phyloP scores from a whole-genome alignment of 2,329 filamentous ascomycete genomes.

The Emmonsiellopsis sp. region DNA sequence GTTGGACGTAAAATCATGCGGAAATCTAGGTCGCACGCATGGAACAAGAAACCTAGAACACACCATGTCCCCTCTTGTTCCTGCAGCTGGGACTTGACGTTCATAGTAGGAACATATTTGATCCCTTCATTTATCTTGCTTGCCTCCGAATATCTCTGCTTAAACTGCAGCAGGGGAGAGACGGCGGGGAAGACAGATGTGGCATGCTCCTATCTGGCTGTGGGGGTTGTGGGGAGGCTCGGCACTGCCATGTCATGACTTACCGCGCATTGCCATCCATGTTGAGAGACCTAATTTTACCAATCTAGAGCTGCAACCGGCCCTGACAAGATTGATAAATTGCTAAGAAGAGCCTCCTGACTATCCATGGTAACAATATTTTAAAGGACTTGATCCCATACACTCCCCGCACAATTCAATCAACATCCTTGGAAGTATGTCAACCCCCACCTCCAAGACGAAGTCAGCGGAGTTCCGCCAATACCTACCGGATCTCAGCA shows the following conservation, averaged over 20 bases:
- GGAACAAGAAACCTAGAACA: no score
- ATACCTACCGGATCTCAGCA: constrained; percentile 53
- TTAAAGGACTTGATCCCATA: no score
- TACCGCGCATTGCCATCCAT: background rate
- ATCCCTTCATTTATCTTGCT: no score
- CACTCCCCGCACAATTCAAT: background rate
- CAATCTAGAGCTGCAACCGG: background rate
- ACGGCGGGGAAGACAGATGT: no score
- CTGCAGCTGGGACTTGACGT: no score
- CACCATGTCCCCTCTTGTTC: no score
- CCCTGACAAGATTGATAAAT: background rate
- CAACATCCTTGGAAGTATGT: background rate
- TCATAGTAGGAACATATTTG: no score
- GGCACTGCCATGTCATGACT: background rate
- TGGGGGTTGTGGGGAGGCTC: background rate
- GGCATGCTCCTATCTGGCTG: no score
- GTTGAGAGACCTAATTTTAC: background rate
- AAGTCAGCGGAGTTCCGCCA: constrained; percentile 41
- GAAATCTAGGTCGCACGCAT: no score
- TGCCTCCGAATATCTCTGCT: no score
- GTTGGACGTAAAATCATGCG: no score
- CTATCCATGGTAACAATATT: background rate
- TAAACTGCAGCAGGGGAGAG: no score
- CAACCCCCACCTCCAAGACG: background rate
- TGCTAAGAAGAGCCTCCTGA: background rate